Base-by-base conservation (phyloP, 495 filamentous ascomycete genomes). In the Bryoglossum gracile region DNA sequence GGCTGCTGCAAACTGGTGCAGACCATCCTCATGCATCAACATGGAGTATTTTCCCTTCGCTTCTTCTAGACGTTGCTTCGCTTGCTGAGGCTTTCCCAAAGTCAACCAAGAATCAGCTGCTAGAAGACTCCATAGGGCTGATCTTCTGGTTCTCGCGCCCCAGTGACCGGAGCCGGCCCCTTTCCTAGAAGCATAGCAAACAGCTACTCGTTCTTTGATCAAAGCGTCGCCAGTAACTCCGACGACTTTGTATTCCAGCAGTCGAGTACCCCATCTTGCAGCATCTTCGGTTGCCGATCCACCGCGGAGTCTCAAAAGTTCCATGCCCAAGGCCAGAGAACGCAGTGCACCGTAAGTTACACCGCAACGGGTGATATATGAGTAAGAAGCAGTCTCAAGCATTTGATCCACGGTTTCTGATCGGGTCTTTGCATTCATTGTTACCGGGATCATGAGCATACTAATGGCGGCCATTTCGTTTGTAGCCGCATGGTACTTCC, bases 381-480 rank as follows among this genome's bases (percentile, higher is more conserved):
- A 94, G 66, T 97, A 97, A 37, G 78, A 82, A 0, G 92, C 86
- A 8, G 82, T 82, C 48, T 96, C 92, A 22, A 98, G 75, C 72
- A 86, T 83, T 52, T 86, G 78, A 58, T 94, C 87, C 38, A 96
- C 71, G 3, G 71, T 81, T 46, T 97, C 94, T 8, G 83, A 65
- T 59, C 87, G 79, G 35, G 74, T 77, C 57, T 85, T 94, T 16
- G 80, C 78, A 1, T 80, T 80, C 50, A 86, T 73, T 19, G 76
- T 73, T 44, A 83, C 76, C 17, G 83, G 81, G 56, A 80, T 81
- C 19, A 98, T 68, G 26, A 98, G 77, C 26, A 83, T 77, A 51
- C 82, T 85, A 3, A 96, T 72, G 10, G 87, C 92, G 3, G 82
- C 78, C 89, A 97, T 95, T 68, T 98, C 92, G 63, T 89, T 84